Evolutionary conservation across 164 flowering plant genomes (phyloP).

Genomic region (Tetrastigma voinierianum): DNA sequence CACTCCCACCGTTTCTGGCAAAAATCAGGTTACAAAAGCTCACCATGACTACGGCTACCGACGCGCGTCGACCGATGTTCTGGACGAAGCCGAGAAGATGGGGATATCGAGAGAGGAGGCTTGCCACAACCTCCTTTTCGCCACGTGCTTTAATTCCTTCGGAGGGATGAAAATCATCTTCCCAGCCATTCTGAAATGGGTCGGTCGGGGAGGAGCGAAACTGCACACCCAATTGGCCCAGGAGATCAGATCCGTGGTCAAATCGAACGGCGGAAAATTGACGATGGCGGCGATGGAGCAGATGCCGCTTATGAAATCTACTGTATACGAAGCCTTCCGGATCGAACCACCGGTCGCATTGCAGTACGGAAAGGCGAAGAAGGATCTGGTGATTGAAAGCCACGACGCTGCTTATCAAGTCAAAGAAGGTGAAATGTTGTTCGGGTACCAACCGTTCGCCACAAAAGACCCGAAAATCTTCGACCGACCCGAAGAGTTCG

Average conservation of each 20-base stretch:
- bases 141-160: slow-evolving; percentile 78
- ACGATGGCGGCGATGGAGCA: slow-evolving; percentile 63
- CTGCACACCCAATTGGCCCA: slow-evolving; percentile 58
- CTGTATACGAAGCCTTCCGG: slow-evolving; percentile 69
- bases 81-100: slow-evolving; percentile 59
- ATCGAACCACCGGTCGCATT: slow-evolving; percentile 75
- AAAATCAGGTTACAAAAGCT: slow-evolving; percentile 60
- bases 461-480: slow-evolving; percentile 68
- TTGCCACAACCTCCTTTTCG: slow-evolving; percentile 71
- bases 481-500: slow-evolving; percentile 64
- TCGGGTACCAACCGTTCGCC: slow-evolving; percentile 83
- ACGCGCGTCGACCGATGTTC: slow-evolving; percentile 28
- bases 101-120: slow-evolving; percentile 73
- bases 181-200: slow-evolving; percentile 64
- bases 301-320: slow-evolving; percentile 78
- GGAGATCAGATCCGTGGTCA: slow-evolving; percentile 61
- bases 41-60: slow-evolving; percentile 61
- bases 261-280: slow-evolving; percentile 50
- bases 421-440: slow-evolving; percentile 65
- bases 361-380: slow-evolving; percentile 70
- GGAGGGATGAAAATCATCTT: slow-evolving; percentile 80
- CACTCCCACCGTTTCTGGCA: slow-evolving; percentile 52
- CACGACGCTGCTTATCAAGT: slow-evolving; percentile 63
- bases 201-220: slow-evolving; percentile 63
- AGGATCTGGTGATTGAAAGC: slow-evolving; percentile 55